Evolutionary conservation across 78 protist species (phyloP).

Genomic region (Polysphondylium violaceum): DNA sequence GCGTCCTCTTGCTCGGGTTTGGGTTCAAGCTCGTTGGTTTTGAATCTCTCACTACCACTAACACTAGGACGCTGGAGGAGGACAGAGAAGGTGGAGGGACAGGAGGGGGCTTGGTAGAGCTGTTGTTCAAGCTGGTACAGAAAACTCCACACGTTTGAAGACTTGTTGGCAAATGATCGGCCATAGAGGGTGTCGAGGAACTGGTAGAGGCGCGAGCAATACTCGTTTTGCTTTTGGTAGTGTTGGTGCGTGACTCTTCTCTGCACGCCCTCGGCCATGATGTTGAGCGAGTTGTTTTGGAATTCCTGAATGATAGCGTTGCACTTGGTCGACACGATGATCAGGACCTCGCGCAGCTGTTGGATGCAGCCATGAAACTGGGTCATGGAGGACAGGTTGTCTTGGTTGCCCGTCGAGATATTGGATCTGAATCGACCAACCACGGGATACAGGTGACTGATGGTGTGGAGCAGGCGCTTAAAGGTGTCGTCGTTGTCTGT

Average conservation of each 20-base stretch:
- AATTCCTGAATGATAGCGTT: background rate
- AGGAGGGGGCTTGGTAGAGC: background rate
- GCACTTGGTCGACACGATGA: conserved; percentile 34
- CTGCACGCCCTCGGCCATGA: conserved; percentile 18
- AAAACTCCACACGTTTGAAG: background rate
- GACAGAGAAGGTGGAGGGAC: conserved; percentile 16
- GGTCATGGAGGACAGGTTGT: conserved; percentile 16
- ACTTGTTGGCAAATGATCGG: conserved; percentile 6
- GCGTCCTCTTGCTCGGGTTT: conserved; percentile 73
- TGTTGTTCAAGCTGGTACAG: conserved; percentile 3
- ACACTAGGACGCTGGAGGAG: conserved; percentile 57
- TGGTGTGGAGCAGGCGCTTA: background rate
- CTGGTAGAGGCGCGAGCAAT: background rate
- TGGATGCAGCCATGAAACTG: conserved; percentile 69
- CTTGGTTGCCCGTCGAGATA: background rate
- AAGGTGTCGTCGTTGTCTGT: background rate
- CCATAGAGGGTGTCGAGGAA: conserved; percentile 13
- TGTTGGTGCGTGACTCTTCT: background rate
- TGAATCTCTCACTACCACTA: conserved; percentile 57
- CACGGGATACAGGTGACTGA: conserved; percentile 31
- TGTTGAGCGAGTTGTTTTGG: background rate
- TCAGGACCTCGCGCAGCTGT: conserved; percentile 39
- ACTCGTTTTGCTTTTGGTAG: background rate
- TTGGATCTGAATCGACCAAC: conserved; percentile 17
- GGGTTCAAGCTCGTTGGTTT: conserved; percentile 58